Evolutionary conservation across 345 rosid genomes (phyloP), one percentile per base, ranked within the genome.

Genomic region (Heritiera littoralis): DNA sequence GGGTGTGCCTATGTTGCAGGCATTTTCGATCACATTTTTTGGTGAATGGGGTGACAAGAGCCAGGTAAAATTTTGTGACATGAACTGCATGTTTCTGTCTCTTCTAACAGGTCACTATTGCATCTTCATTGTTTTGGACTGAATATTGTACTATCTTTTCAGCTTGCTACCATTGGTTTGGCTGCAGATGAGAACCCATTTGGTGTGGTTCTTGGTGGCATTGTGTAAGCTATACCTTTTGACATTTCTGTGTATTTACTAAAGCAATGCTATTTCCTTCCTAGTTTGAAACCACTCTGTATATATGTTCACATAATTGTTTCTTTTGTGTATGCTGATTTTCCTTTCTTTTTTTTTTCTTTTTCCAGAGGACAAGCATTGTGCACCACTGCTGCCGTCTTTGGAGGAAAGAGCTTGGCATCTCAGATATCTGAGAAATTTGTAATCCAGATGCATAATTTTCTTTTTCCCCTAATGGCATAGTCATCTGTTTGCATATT

Each of bases 1-100:
- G 63, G 82, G 68, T 41, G 61, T 77, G 58, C 11, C 0, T 66
- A 55, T 82, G 66, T 11, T 81, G 81, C 94, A 95, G 97, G 99
- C 99, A 46, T 95, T 95, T 88, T 95, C 98, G 45, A 92, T 95
- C 15, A 93, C 92, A 12, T 95, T 95, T 87, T 93, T 95, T 80
- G 99, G 99, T 52, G 98, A 95, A 87, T 92, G 96, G 96, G 98
- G 99, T 74, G 99, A 93, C 87, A 95, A 90, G 88, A 95, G 99
- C 84, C 99, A 92, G 97, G 99, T 95, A 81, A 64, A 61, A 61
- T 8, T 40, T 70, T 12, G 32, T 45, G 43, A 17, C 2, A n/a
- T 14, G 54, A 54, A 74, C 61, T 66, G 61, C 52, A 72, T 75
- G 58, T 69, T 43, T 80, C 10, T 78, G 28, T 68, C 6, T 63